Base-by-base conservation (phyloP, 164 flowering plant species). In the Tetracentron sinense region DNA sequence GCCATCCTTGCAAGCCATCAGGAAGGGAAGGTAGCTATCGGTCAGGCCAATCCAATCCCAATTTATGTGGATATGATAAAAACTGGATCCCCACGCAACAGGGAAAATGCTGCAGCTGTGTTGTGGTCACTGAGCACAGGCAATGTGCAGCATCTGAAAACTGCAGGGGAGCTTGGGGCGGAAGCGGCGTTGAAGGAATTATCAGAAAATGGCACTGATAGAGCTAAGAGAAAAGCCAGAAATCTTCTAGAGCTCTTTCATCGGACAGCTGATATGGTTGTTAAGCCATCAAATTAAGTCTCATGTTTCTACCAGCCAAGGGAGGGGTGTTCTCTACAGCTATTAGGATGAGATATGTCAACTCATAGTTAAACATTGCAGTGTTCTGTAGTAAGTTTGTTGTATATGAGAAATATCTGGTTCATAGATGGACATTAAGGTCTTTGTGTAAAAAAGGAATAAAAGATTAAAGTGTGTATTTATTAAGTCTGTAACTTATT, bases 71-170 rank as follows among this genome's bases (percentile, higher is more conserved):
- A 71, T 22, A 47, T 71, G 49, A 48, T 71, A 56, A 66, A 54
- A 29, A 66, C 74, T 27, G 66, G 74, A n/a, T 71, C 74, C n/a
- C 70, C 74, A 42, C 66, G 69, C 23, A 71, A 71, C 63, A 60
- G 70, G 31, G 74, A 71, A 48, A 71, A 66, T 62, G 63, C 66
- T 29, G 70, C 69, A 1, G 70, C 74, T 50, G 59, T 71, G 42
- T 50, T 71, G 62, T 61, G 61, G 51, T 66, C 66, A 42, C 60
- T 71, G 7, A 66, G 67, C 54, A 61, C 60, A 3, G 53, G 54
- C 30, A 62, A 66, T 29, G 28, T 25, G 11, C 70, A 71, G 30
- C 66, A 62, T 56, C 38, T 71, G n/a, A 56, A 21, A 7, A 31
- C 23, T 56, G 69, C 69, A 28, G 54, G 29, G 58, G 70, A 66